Base-by-base conservation (phyloP, 2,329 filamentous ascomycete species). In the Sclerotiophoma versabilis region DNA sequence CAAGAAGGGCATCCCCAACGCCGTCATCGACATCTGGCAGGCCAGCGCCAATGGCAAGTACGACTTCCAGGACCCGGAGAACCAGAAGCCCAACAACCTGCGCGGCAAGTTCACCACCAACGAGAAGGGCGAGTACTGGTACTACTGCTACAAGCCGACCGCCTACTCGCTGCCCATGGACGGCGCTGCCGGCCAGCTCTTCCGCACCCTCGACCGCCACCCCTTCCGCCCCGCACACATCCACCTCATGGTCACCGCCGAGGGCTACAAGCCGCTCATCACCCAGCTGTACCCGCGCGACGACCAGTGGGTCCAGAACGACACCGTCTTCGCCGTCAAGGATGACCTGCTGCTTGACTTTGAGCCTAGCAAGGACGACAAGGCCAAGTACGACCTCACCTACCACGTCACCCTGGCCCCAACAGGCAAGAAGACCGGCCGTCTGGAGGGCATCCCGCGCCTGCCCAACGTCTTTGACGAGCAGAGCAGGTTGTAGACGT, bases 1-100 rank as follows among this genome's bases (percentile, higher is more conserved):
- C 54, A 84, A 85, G 69, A 83, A 84, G 76, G 85, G 85, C 58
- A 87, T 92, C 66, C 82, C 81, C 49, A 79, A 81, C 66, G 88
- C 88, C 63, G 86, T 90, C 60, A 85, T 92, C 66, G 89, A 92
- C 71, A 88, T 91, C 79, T 92, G 89, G 89, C 87, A 92, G 72
- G 88, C 89, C 44, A 88, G 84, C 62, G 81, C 87, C 74, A 91
- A 91, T 77, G 88, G 88, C 73, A 86, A 87, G 72, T 91, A 91
- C 80, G 87, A 90, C 70, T 86, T 89, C 81, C 87, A 90, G 75
- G 89, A 91, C 74, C 87, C 87, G 0, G 83, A 87, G 51, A 86
- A 85, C 77, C 88, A 91, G 80, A 77, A 78, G 43, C 84, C 85
- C 70, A 89, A 91, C 82, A 92, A 92, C 80, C 81, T 91, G 34